Base-by-base conservation (phyloP, 129 eudicot genomes). In the Chrysanthemum makinoi region DNA sequence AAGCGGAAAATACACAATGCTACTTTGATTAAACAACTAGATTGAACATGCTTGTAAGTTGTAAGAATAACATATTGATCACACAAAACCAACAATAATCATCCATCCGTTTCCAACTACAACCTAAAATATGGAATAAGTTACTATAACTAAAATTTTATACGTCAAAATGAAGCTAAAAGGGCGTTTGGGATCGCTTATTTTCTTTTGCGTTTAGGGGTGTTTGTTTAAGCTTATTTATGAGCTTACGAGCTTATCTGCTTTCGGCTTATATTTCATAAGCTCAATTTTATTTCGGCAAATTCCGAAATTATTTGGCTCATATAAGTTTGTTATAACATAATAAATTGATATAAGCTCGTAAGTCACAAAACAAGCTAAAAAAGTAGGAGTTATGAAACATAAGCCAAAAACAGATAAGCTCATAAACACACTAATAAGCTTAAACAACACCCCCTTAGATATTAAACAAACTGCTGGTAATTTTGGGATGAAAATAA, bases 21-120 rank as follows among this genome's bases (percentile, higher is more conserved):
- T 60, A n/a, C 28, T 60, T 59, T 3, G 17, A 12, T 24, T 44
- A 19, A 59, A 59, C 48, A 7, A 43, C 60, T 58, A 24, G 24
- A 72, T 46, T 46, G 60, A 72, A 8, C 67, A 47, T 33, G 19
- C 67, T 58, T 43, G n/a, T 57, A 20, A 71, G 20, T 39, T 39
- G 46, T 39, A 39, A 39, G 10, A 20, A 72, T 56, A 22, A 44
- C 48, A 59, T 19, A 52, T 8, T 10, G 17, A 70, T 51, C 17
- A 46, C 65, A 59, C 16, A 49, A 6, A 61, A 7, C 6, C 44
- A 35, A 35, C 46, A 39, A 39, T 39, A 39, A 39, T 26, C 48
- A 60, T 52, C 77, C 6, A 16, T 39, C 44, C 24, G 57, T 46
- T 20, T 46, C 47, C 16, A 46, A 14, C 16, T 22, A 60, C 60